Percentiles rank a stretch among this genome's conserved stretches.
phyloP scores from a whole-genome alignment of 768 basidiomycete genomes.

The Russula virescens region DNA sequence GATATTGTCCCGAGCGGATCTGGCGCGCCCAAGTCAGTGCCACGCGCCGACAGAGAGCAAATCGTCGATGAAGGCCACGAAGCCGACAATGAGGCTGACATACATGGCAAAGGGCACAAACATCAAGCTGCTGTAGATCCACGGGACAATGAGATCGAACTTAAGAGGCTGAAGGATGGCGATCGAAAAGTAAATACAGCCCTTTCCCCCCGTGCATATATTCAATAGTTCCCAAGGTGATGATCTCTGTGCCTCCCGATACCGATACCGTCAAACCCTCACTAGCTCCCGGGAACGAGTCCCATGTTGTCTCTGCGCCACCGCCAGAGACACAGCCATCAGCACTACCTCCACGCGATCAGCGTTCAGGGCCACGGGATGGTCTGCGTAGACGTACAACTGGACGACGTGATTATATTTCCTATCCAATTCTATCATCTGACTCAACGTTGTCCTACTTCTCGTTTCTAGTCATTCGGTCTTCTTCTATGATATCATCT shows the following conservation, averaged over 20 bases:
- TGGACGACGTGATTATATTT: slow-evolving; percentile 4
- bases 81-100: background rate
- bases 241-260: background rate
- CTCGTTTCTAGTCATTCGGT: background rate
- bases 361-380: background rate
- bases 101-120: background rate
- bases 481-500: background rate
- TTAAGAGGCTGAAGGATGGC: background rate
- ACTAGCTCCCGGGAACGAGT: no score
- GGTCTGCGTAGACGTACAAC: slow-evolving; percentile 14
- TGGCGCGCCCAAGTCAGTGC: background rate
- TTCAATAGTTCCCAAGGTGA: background rate
- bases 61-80: background rate
- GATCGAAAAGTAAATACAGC: background rate
- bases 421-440: background rate
- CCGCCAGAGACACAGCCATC: background rate
- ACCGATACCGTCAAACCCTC: background rate
- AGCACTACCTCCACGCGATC: background rate
- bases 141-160: background rate
- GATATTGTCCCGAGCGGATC: background rate
- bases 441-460: background rate
- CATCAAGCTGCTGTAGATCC: background rate
- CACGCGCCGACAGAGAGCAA: no score
- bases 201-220: background rate
- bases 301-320: background rate